phyloP scores from a whole-genome alignment of 768 basidiomycete genomes.

The Lactarius pseudohatsudake region DNA sequence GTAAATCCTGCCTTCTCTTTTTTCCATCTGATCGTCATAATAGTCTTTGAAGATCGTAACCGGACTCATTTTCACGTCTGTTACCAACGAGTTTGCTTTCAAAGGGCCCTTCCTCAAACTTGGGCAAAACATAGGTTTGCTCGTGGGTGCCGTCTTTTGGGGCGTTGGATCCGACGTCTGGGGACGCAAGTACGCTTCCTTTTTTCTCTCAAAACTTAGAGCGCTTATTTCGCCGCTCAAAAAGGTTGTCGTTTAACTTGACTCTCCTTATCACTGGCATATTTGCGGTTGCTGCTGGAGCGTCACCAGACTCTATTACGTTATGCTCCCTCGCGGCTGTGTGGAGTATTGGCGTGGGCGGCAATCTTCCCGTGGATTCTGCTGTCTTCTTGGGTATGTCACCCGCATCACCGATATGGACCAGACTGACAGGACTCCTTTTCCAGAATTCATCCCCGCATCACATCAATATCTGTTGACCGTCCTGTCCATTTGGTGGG shows the following conservation, averaged over 20 bases:
- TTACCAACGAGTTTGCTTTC: constrained; percentile 63
- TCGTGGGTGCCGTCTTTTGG: constrained; percentile 71
- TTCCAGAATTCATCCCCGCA: constrained; percentile 64
- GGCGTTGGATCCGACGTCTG: constrained; percentile 67
- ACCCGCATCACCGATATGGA: too few relatives aligned
- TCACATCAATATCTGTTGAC: constrained; percentile 77
- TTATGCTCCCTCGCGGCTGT: constrained; percentile 54
- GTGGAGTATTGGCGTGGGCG: constrained; percentile 69
- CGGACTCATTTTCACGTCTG: constrained; percentile 61
- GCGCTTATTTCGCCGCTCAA: neutral
- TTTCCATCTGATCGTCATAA: neutral
- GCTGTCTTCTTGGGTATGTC: constrained; percentile 68
- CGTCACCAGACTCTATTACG: constrained; percentile 50
- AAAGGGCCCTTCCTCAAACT: constrained; percentile 63
- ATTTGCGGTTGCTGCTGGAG: constrained; percentile 65
- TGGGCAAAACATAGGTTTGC: constrained; percentile 68
- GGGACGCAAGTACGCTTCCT: constrained; percentile 53
- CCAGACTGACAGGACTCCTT: neutral
- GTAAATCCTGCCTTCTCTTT: constrained; percentile 38
- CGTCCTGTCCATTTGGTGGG: constrained; percentile 78
- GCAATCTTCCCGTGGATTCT: constrained; percentile 73
- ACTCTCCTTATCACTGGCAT: constrained; percentile 66
- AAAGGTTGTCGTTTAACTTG: constrained; percentile 64
- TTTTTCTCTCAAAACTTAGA: constrained; percentile 6
- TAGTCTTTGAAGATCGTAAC: constrained; percentile 50